phyloP scores from a whole-genome alignment of 768 basidiomycete genomes.

The Collybia sordida region DNA sequence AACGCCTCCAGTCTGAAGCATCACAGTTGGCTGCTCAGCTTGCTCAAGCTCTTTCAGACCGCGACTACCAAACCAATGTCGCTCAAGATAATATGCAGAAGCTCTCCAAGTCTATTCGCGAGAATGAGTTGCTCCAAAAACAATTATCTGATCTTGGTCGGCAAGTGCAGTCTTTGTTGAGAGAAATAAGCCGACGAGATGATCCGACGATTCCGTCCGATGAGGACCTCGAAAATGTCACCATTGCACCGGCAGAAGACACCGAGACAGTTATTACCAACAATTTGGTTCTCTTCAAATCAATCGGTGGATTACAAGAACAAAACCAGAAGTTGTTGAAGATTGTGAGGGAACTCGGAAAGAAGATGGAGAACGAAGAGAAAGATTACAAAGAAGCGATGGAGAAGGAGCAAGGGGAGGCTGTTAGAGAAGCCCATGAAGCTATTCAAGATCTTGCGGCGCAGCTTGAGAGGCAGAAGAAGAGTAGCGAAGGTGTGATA shows the following conservation, averaged over 20 bases:
- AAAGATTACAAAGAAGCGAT: slow-evolving; percentile 68
- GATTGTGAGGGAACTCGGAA: slow-evolving; percentile 79
- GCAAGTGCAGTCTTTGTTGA: slow-evolving; percentile 79
- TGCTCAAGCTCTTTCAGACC: slow-evolving; percentile 68
- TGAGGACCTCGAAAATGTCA: slow-evolving; percentile 50
- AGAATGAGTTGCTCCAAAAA: slow-evolving; percentile 67
- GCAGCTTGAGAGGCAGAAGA: slow-evolving; percentile 79
- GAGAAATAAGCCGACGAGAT: slow-evolving; percentile 77
- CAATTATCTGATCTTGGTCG: slow-evolving; percentile 82
- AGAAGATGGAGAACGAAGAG: slow-evolving; percentile 85
- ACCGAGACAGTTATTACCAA: slow-evolving; percentile 85
- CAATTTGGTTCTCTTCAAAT: slow-evolving; percentile 84
- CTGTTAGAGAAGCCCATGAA: slow-evolving; percentile 85
- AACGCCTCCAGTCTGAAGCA: slow-evolving; percentile 78
- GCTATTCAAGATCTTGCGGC: slow-evolving; percentile 77
- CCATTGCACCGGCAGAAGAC: slow-evolving; percentile 44
- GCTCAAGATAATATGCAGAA: slow-evolving; percentile 67
- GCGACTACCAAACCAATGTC: slow-evolving; percentile 59
- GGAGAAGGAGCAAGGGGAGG: slow-evolving; percentile 74
- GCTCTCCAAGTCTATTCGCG: slow-evolving; percentile 52
- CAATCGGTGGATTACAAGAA: slow-evolving; percentile 76
- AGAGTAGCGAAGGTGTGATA: slow-evolving; percentile 64
- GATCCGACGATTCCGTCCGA: slow-evolving; percentile 82
- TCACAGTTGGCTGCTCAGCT: slow-evolving; percentile 81
- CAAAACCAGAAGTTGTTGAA: slow-evolving; percentile 90